Percentiles rank a stretch among this genome's conserved stretches.
These are phyloP conservation scores for Polyplosphaeria fusca DNA, from an alignment of 495 filamentous ascomycete species.

Conservation along the genomic window DNA sequence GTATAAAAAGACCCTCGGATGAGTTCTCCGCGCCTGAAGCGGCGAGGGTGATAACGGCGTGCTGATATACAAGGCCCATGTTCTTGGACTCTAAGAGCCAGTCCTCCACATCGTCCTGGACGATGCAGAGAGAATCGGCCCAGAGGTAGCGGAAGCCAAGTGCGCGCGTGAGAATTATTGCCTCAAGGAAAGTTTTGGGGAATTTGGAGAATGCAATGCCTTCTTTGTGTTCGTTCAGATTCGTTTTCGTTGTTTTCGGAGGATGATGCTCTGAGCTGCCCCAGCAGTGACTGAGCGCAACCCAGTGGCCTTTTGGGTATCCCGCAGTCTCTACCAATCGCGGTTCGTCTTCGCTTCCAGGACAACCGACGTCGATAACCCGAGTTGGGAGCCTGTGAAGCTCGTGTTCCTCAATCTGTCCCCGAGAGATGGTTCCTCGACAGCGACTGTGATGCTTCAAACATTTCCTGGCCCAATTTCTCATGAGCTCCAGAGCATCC, in stretches of 20 bases:
- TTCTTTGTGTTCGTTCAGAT: neutral
- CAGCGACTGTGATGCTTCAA: neutral
- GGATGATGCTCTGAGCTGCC: neutral
- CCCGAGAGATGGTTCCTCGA: neutral
- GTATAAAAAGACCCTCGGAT: neutral
- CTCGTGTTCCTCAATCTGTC: neutral
- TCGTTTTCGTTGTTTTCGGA: neutral
- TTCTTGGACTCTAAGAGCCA: neutral
- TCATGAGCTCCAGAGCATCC: neutral
- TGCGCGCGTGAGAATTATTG: neutral
- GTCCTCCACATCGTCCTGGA: slow-evolving; percentile 1
- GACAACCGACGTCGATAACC: neutral
- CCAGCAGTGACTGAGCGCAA: slow-evolving; percentile 1
- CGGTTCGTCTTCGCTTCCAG: neutral
- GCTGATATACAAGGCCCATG: slow-evolving; percentile 1
- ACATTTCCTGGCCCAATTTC: neutral
- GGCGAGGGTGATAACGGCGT: neutral
- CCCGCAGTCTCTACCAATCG: neutral
- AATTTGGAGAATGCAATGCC: neutral
- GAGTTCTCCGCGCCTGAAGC: neutral
- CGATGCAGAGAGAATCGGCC: slow-evolving; percentile 8
- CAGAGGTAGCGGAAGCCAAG: slow-evolving; percentile 6
- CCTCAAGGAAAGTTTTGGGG: slow-evolving; percentile 5
- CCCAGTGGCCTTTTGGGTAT: neutral
- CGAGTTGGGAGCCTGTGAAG: neutral